Percentiles rank a stretch among this genome's conserved stretches.
phyloP scores from a whole-genome alignment of 805 yeast genomes.

The Zygosaccharomyces gambellarensis region DNA sequence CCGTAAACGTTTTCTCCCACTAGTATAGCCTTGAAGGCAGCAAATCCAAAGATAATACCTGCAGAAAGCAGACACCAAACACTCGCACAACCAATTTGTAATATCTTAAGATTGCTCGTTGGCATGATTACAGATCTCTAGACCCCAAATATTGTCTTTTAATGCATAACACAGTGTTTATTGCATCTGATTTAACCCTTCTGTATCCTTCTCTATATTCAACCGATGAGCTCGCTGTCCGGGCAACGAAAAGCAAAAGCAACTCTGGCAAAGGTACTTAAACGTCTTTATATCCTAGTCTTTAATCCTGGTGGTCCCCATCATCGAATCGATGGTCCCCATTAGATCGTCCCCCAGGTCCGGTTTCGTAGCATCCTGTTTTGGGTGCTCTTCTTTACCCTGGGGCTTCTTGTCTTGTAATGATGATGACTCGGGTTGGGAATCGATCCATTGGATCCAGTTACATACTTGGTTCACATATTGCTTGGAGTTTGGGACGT shows the following conservation, averaged over 20 bases:
- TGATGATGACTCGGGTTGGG: not conserved
- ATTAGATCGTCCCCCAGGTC: constrained; percentile 35
- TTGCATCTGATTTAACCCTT: not conserved
- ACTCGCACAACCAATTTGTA: constrained; percentile 70
- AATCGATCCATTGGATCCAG: constrained; percentile 30
- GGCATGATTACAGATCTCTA: not conserved
- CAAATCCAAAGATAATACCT: constrained; percentile 93
- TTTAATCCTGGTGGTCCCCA: not conserved
- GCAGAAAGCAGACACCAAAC: constrained; percentile 87
- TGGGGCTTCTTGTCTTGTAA: not conserved
- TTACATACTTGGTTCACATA: constrained; percentile 33
- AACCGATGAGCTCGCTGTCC: not conserved
- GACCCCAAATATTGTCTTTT: not conserved
- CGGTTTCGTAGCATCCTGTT: constrained; percentile 14
- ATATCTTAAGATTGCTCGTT: constrained; percentile 2
- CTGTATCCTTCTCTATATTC: not conserved
- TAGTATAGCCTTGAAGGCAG: constrained; percentile 84
- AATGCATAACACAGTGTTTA: not conserved
- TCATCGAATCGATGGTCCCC: constrained; percentile 37
- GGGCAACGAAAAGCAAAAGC: not conserved
- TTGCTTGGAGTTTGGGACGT: constrained; percentile 78
- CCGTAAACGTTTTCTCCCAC: constrained; percentile 72
- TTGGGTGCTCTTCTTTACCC: not conserved
- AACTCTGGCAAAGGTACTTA: not conserved
- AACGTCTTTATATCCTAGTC: not conserved